Base-by-base conservation (phyloP, 140 eudicot genomes). In the Bidens hawaiensis region DNA sequence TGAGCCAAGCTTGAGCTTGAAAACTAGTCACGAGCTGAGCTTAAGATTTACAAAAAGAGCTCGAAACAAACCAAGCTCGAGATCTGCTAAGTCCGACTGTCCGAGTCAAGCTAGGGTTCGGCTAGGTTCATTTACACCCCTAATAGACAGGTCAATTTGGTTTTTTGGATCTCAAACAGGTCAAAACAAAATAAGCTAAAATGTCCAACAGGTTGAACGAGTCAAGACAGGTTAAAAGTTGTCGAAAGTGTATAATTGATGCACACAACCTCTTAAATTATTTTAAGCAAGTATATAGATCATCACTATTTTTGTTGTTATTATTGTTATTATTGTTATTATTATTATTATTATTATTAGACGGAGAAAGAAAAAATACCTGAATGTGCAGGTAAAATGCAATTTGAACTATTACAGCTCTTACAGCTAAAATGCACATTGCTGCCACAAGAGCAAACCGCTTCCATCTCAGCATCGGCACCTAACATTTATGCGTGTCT, bases 391-490 rank as follows among this genome's bases (percentile, higher is more conserved):
- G 78, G 69, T 80, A 93, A 74, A 93, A 93, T 30, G 99, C 99
- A 69, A 93, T 80, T 83, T 93, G 99, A 72, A 93, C 96, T 18
- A 93, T 87, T 43, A 93, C 76, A 43, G 99, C 99, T 65, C 99
- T 71, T 47, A 93, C 98, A 46, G 95, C 96, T 43, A 93, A 79
- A 75, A 93, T 87, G 77, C 99, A 93, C 93, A 93, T 78, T 18
- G 99, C 99, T 24, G 96, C 99, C 61, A 88, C 79, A 1, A 88
- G 75, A 51, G 95, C 96, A 85, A 81, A 85, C 62, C 95, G 68
- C 86, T 93, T 93, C 99, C 99, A 93, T 81, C 99, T 78, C 73
- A 93, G 69, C 81, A 87, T 52, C 11, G 99, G 99, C 43, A 87
- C 33, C 99, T 87, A 81, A 46, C 65, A 49, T 38, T 48, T 64